Evolutionary conservation across 2,329 filamentous ascomycete genomes (phyloP).

Genomic region (Zymoseptoria passerinii): DNA sequence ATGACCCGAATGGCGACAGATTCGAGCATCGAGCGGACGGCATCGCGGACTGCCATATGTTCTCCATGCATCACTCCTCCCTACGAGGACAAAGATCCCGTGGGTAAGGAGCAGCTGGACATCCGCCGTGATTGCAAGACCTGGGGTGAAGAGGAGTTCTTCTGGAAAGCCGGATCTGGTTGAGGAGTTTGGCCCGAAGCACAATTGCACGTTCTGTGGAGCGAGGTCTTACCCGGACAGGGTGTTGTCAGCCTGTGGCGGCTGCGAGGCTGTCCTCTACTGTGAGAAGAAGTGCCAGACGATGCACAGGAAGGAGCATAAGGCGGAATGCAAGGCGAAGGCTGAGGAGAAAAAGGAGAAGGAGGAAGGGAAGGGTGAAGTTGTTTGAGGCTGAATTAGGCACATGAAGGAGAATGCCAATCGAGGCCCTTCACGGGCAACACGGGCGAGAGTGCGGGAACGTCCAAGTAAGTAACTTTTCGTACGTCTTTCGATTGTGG

Average conservation of each 20-base stretch:
- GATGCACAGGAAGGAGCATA: slow-evolving; percentile 1
- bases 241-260: slow-evolving; percentile 1
- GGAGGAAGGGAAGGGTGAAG: background rate
- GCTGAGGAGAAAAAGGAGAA: background rate
- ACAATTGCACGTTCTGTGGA: background rate
- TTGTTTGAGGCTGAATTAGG: background rate
- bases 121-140: background rate
- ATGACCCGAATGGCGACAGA: too few relatives aligned
- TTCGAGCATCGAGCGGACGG: too few relatives aligned
- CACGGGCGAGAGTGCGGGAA: background rate
- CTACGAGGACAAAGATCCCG: too few relatives aligned
- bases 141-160: background rate
- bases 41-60: too few relatives aligned
- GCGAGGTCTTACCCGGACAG: background rate
- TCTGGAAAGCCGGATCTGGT: background rate
- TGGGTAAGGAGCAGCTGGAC: too few relatives aligned
- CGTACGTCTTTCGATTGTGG: background rate
- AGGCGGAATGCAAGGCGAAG: background rate
- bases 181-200: background rate
- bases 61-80: too few relatives aligned
- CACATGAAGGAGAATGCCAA: background rate
- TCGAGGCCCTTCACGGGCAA: background rate
- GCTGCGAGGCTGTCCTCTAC: background rate
- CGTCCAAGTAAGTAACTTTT: background rate
- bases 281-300: slow-evolving; percentile 2